Conservation (phyloP, 805 yeast genomes). For the Candida tibetensis region DNA sequence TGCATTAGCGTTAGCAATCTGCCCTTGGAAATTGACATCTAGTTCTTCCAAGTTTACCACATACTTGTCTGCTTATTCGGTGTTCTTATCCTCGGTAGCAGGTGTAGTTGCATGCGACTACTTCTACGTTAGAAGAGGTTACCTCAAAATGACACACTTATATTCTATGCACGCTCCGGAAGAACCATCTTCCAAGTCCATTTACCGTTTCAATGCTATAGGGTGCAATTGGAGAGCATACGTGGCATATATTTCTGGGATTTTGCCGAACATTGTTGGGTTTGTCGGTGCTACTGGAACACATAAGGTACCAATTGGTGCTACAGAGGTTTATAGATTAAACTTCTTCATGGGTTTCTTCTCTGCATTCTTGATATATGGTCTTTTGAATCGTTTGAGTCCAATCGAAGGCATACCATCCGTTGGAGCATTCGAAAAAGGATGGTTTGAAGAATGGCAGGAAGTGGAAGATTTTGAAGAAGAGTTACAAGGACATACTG, state of each 20-base stretch:
- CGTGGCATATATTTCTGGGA: conserved; percentile 75
- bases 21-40: conserved; percentile 80
- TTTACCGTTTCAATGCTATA: conserved; percentile 56
- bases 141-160: conserved; percentile 59
- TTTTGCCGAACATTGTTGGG: conserved; percentile 81
- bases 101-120: conserved; percentile 74
- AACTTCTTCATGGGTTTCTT: conserved; percentile 77
- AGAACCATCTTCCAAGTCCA: conserved; percentile 23
- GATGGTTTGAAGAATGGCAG: conserved; percentile 61
- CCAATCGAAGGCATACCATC: conserved; percentile 47
- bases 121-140: conserved; percentile 68
- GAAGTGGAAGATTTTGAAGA: conserved; percentile 64
- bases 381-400: conserved; percentile 46
- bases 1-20: conserved; percentile 60
- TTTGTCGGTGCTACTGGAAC: conserved; percentile 80
- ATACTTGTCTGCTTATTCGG: conserved; percentile 76
- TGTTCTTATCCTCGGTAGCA: conserved; percentile 78
- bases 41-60: conserved; percentile 74
- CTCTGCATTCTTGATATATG: conserved; percentile 54
- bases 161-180: conserved; percentile 47
- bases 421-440: conserved; percentile 44
- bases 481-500: conserved; percentile 19
- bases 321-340: conserved; percentile 66
- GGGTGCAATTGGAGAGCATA: conserved; percentile 87
- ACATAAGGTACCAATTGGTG: conserved; percentile 71